Evolutionary conservation across 768 basidiomycete species (phyloP).

Genomic region (Pilatotrama ljubarskyi): DNA sequence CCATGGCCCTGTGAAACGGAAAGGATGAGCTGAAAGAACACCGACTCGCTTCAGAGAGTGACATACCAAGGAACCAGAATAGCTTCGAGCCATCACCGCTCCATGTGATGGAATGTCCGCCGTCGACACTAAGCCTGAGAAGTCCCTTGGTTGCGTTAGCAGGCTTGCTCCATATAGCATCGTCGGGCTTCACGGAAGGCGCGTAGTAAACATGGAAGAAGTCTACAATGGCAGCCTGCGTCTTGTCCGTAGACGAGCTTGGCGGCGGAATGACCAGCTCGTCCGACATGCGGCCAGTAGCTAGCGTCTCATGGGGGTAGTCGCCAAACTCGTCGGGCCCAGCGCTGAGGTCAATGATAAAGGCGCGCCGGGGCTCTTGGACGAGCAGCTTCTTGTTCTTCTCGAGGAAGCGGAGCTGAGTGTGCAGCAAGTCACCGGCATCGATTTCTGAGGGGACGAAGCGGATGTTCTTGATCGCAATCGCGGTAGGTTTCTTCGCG

Average conservation of each 20-base stretch:
- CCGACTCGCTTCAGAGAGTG: no score
- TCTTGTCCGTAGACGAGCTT: slow-evolving; percentile 4
- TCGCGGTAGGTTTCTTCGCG: slow-evolving; percentile 25
- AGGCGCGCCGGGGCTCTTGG: slow-evolving; percentile 52
- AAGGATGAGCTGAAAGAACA: no score
- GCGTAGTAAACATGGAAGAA: slow-evolving; percentile 67
- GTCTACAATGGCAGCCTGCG: slow-evolving; percentile 63
- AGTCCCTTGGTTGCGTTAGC: slow-evolving; percentile 63
- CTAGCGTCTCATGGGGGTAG: slow-evolving; percentile 49
- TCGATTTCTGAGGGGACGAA: slow-evolving; percentile 55
- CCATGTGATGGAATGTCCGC: slow-evolving; percentile 69
- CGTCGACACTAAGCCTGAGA: slow-evolving; percentile 66
- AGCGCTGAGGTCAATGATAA: slow-evolving; percentile 50
- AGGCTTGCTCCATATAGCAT: slow-evolving; percentile 68
- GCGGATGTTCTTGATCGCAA: slow-evolving; percentile 48
- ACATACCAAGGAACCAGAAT: slow-evolving; percentile 74
- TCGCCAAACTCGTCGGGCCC: slow-evolving; percentile 49
- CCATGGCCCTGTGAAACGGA: slow-evolving; percentile 49
- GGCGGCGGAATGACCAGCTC: slow-evolving; percentile 52
- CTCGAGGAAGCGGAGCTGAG: slow-evolving; percentile 56
- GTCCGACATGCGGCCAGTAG: slow-evolving; percentile 54
- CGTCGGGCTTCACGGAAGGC: slow-evolving; percentile 40
- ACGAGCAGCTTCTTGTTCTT: slow-evolving; percentile 55
- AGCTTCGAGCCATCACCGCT: slow-evolving; percentile 62
- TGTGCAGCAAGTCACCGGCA: slow-evolving; percentile 40